Evolutionary conservation across 495 filamentous ascomycete genomes (phyloP).

Genomic region (Aspergillus haitiensis): DNA sequence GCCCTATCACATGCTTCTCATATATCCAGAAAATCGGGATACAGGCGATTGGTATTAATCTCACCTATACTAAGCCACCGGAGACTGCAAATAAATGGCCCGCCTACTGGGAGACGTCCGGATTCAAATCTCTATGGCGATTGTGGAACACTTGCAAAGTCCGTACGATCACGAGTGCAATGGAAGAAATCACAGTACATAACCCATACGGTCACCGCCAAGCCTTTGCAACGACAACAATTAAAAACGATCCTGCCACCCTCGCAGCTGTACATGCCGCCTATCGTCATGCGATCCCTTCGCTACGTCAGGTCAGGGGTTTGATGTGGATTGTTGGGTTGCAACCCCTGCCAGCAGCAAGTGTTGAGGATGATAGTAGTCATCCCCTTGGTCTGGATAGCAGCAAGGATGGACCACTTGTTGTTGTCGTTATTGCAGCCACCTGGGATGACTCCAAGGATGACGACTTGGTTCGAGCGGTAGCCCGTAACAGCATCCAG

Average conservation of each 20-base stretch:
- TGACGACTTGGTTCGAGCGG: neutral
- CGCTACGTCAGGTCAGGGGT: slow-evolving; percentile 2
- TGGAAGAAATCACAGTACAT: neutral
- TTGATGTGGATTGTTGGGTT: neutral
- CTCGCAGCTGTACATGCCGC: neutral
- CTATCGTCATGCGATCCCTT: neutral
- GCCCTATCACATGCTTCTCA: slow-evolving; percentile 60
- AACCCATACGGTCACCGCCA: neutral
- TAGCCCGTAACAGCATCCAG: neutral
- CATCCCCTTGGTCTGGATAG: neutral
- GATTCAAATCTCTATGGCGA: neutral
- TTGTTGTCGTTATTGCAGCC: neutral
- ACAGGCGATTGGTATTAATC: neutral
- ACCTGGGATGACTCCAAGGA: neutral
- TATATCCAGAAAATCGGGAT: slow-evolving; percentile 24
- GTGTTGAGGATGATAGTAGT: neutral
- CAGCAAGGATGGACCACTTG: neutral
- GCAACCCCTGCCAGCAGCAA: slow-evolving; percentile 2
- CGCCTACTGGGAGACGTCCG: slow-evolving; percentile 4
- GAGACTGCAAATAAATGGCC: slow-evolving; percentile 7
- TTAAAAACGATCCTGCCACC: slow-evolving; percentile 2
- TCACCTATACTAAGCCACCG: slow-evolving; percentile 9
- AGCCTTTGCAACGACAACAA: slow-evolving; percentile 8
- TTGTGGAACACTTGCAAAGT: neutral
- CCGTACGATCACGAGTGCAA: neutral